phyloP scores from a whole-genome alignment of 192 early-diverging fungal species.

The Fimicolochytrium jonesii region DNA sequence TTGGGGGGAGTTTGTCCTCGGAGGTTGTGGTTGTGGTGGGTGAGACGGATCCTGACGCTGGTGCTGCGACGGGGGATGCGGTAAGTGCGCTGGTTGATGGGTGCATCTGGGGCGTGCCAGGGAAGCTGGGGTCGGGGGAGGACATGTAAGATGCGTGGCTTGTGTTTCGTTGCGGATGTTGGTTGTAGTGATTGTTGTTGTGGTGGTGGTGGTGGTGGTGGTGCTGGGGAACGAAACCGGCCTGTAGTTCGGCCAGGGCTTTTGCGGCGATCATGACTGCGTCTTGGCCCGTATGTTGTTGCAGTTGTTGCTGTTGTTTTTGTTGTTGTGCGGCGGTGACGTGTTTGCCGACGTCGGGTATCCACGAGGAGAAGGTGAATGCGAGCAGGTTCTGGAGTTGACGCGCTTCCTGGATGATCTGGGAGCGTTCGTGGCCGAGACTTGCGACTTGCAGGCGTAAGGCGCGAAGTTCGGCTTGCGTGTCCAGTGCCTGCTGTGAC shows the following conservation, averaged over 20 bases:
- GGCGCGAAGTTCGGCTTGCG: conserved; percentile 11
- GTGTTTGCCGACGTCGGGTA: conserved; percentile 16
- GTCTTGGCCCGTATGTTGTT: conserved; percentile 3
- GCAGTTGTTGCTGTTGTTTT: too few species aligned
- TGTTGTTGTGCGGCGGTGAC: background rate
- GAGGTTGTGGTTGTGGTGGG: too few species aligned
- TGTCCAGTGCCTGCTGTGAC: conserved; percentile 6
- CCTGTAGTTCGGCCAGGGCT: conserved; percentile 9
- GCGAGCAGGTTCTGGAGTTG: conserved; percentile 24
- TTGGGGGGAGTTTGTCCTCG: too few species aligned
- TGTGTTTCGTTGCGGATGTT: too few species aligned
- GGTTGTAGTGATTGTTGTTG: too few species aligned
- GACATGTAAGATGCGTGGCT: too few species aligned
- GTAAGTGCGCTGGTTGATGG: background rate
- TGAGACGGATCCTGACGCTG: too few species aligned
- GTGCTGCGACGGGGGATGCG: background rate
- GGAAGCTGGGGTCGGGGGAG: too few species aligned
- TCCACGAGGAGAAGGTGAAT: conserved; percentile 11
- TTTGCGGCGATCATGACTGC: conserved; percentile 27
- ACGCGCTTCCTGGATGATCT: conserved; percentile 6
- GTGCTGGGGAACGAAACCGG: too few species aligned
- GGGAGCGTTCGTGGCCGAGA: conserved; percentile 7
- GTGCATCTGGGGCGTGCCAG: background rate
- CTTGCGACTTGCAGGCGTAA: conserved; percentile 11
- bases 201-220: too few species aligned